Percentiles rank a stretch among this genome's conserved stretches.
These are phyloP conservation scores for Arthrobotrys pseudoclavata DNA, from an alignment of 2,329 filamentous ascomycete genomes.

Conservation along the genomic window DNA sequence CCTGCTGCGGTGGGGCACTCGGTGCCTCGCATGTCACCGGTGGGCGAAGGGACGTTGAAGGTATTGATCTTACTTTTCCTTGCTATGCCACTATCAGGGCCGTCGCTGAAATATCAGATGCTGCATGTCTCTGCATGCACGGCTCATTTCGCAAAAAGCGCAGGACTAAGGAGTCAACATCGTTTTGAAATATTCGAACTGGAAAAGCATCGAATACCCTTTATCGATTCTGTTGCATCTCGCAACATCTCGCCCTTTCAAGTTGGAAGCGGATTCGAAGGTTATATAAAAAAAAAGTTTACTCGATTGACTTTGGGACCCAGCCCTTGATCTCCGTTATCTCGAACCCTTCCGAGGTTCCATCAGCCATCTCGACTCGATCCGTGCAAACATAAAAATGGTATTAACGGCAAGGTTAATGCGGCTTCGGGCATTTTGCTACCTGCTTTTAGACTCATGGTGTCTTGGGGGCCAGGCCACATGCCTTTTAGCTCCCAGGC, in stretches of 20 bases:
- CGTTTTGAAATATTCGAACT: background rate
- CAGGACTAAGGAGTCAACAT: conserved; percentile 11
- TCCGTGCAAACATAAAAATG: conserved; percentile 27
- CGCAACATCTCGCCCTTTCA: background rate
- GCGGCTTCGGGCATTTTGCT: conserved; percentile 58
- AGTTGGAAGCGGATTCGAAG: background rate
- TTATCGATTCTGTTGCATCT: background rate
- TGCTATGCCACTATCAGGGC: conserved; percentile 17
- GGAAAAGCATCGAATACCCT: conserved; percentile 6
- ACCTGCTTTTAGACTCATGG: conserved; percentile 45
- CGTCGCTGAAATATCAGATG: conserved; percentile 35
- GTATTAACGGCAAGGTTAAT: conserved; percentile 35
- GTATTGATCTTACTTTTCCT: conserved; percentile 12
- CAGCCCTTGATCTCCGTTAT: conserved; percentile 25
- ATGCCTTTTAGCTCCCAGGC: conserved; percentile 33
- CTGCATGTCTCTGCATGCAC: conserved; percentile 54
- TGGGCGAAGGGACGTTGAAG: conserved; percentile 15
- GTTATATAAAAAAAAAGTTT: background rate
- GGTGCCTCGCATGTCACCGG: conserved; percentile 49
- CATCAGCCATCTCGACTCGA: conserved; percentile 40
- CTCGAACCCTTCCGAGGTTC: conserved; percentile 28
- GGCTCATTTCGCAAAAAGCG: conserved; percentile 43
- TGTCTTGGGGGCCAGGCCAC: conserved; percentile 55
- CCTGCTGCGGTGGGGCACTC: conserved; percentile 25
- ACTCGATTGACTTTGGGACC: conserved; percentile 6